A percentile compares a stretch with the other conserved stretches of the same genome.
Conservation (phyloP, 1,284 basidiomycete species). For the Melampsora americana region DNA sequence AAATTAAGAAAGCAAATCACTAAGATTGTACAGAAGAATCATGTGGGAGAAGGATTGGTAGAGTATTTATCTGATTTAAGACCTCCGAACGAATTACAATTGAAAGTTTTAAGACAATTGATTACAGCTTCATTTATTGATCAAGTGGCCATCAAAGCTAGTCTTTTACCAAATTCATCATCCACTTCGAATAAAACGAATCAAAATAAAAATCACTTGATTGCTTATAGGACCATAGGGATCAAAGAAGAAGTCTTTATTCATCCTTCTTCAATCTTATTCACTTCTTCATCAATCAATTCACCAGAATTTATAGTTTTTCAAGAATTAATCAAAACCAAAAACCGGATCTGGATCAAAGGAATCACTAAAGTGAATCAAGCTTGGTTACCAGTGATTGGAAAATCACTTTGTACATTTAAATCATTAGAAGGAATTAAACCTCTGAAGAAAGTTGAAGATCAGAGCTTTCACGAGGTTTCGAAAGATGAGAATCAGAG, state of each 20-base stretch:
- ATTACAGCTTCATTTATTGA: constrained; percentile 89
- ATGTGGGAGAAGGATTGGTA: constrained; percentile 57
- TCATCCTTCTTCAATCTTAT: constrained; percentile 80
- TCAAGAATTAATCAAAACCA: constrained; percentile 73
- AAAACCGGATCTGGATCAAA: constrained; percentile 70
- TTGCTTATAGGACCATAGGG: constrained; percentile 80
- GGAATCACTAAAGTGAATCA: constrained; percentile 86
- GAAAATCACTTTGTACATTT: constrained; percentile 76
- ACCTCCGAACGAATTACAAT: constrained; percentile 58
- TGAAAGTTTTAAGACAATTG: constrained; percentile 86
- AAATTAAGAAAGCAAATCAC: constrained; percentile 89
- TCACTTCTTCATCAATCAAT: constrained; percentile 57
- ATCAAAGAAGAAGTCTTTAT: constrained; percentile 84
- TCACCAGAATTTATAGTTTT: constrained; percentile 88
- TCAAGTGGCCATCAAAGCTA: constrained; percentile 88
- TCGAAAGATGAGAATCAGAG: constrained; percentile 43
- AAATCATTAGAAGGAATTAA: constrained; percentile 66
- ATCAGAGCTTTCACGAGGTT: no score
- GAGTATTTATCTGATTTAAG: constrained; percentile 45
- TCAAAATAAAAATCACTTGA: constrained; percentile 70
- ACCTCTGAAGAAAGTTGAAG: neutral
- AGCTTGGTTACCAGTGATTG: constrained; percentile 79
- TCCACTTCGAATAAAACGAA: constrained; percentile 63
- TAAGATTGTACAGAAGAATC: constrained; percentile 71
- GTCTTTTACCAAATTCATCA: constrained; percentile 61